Conservation (phyloP, 495 filamentous ascomycete genomes). For the Clavariopsis aquatica region DNA sequence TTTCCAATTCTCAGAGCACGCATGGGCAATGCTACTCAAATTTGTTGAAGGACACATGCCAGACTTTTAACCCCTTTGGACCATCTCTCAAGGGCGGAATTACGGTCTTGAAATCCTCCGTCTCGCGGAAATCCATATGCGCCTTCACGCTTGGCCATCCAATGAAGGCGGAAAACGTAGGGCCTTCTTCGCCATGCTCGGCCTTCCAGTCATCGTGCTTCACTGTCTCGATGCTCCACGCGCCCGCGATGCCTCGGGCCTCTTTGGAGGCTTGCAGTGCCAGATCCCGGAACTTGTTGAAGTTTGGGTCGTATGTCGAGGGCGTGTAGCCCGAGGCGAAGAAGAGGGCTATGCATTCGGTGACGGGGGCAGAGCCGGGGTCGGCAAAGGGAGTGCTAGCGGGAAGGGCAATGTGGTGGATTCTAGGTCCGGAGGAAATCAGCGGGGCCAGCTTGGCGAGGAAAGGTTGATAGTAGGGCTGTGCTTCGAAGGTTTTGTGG, state of each 20-base stretch:
- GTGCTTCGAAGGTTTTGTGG: slow-evolving; percentile 33
- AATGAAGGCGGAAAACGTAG: slow-evolving; percentile 44
- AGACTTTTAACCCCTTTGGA: slow-evolving; percentile 18
- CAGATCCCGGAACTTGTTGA: slow-evolving; percentile 9
- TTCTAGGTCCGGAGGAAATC: slow-evolving; percentile 2
- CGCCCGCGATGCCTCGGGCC: slow-evolving; percentile 28
- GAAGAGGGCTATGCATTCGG: slow-evolving; percentile 33
- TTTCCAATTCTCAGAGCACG: too few species aligned
- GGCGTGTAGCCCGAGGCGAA: slow-evolving; percentile 5
- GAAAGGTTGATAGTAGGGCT: slow-evolving; percentile 31
- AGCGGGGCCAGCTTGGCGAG: slow-evolving; percentile 6
- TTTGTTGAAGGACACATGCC: slow-evolving; percentile 13
- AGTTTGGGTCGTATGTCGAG: slow-evolving; percentile 11
- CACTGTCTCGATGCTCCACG: slow-evolving; percentile 45
- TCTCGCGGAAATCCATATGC: slow-evolving; percentile 52
- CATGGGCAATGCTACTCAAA: too few species aligned
- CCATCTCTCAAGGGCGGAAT: slow-evolving; percentile 29
- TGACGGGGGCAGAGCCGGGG: slow-evolving; percentile 24
- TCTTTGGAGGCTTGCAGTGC: slow-evolving; percentile 1
- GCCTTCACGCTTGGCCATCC: slow-evolving; percentile 60
- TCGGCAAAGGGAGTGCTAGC: slow-evolving; percentile 1
- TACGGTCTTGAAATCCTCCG: slow-evolving; percentile 47
- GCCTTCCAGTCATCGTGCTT: slow-evolving; percentile 44
- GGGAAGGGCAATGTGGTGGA: slow-evolving; percentile 21
- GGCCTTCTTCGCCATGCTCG: slow-evolving; percentile 39